phyloP scores from a whole-genome alignment of 192 early-diverging fungal genomes.

The Backusella liffmaniae region DNA sequence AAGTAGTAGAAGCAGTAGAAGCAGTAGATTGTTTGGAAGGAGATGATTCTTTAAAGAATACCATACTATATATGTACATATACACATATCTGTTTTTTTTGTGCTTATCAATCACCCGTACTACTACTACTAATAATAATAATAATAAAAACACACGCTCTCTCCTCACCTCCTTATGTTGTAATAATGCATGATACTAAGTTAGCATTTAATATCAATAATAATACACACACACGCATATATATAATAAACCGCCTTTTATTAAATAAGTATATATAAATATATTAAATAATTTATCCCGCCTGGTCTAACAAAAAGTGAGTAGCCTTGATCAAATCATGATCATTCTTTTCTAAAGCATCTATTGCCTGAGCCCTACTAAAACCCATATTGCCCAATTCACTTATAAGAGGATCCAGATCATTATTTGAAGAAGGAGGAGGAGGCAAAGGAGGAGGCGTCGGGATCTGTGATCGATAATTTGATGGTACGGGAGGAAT shows the following conservation, averaged over 20 bases:
- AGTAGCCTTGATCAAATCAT: slow-evolving; percentile 71
- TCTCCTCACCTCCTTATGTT: neutral
- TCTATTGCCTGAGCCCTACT: slow-evolving; percentile 64
- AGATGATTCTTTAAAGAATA: neutral
- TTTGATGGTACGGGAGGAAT: slow-evolving; percentile 6
- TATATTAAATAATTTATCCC: neutral
- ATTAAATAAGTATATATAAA: neutral
- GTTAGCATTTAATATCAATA: neutral
- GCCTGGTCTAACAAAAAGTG: slow-evolving; percentile 71
- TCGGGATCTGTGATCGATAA: neutral
- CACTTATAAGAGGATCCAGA: slow-evolving; percentile 15
- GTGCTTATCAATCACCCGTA: neutral
- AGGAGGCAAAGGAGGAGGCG: slow-evolving; percentile 18
- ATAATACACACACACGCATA: neutral
- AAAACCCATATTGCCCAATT: slow-evolving; percentile 76
- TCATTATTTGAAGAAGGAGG: slow-evolving; percentile 2
- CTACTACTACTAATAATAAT: neutral
- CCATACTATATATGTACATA: neutral
- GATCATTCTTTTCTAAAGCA: slow-evolving; percentile 72
- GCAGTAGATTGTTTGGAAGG: slow-evolving; percentile 9
- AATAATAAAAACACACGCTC: neutral
- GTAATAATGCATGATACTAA: neutral
- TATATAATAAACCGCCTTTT: neutral
- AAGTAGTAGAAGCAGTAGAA: slow-evolving; percentile 8
- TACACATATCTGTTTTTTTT: neutral